Conservation (phyloP, 768 basidiomycete species). For the Calocybe gangraenosa region DNA sequence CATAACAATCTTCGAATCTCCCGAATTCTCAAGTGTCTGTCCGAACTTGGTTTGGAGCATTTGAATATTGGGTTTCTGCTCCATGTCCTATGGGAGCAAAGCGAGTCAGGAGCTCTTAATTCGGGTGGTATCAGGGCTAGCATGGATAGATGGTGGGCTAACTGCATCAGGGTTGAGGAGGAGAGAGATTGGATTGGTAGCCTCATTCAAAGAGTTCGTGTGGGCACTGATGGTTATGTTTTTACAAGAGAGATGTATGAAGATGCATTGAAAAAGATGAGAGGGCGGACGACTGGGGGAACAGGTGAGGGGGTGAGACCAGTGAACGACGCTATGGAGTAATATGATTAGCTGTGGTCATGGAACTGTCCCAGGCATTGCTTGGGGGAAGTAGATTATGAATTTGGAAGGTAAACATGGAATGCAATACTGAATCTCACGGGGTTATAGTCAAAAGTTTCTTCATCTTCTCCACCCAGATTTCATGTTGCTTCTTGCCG, state of each 20-base stretch:
- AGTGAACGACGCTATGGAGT: background rate
- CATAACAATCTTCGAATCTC: slow-evolving; percentile 79
- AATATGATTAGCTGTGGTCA: too few species aligned
- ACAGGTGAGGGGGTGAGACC: slow-evolving; percentile 1
- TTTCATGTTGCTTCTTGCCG: slow-evolving; percentile 38
- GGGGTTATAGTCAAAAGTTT: slow-evolving; percentile 22
- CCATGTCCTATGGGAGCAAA: slow-evolving; percentile 67
- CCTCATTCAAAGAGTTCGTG: slow-evolving; percentile 48
- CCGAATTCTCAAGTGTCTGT: slow-evolving; percentile 71
- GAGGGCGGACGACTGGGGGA: slow-evolving; percentile 30
- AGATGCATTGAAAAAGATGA: slow-evolving; percentile 37
- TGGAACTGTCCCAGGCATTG: too few species aligned
- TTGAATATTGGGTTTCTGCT: slow-evolving; percentile 65
- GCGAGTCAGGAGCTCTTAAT: slow-evolving; percentile 49
- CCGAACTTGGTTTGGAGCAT: slow-evolving; percentile 63
- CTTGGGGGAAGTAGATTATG: too few species aligned
- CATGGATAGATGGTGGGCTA: slow-evolving; percentile 80
- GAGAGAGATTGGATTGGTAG: slow-evolving; percentile 53
- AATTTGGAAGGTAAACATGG: too few species aligned
- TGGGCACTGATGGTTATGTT: slow-evolving; percentile 30
- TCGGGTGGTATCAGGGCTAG: slow-evolving; percentile 45
- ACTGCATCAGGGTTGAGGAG: slow-evolving; percentile 60
- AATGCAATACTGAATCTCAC: background rate
- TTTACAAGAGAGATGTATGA: slow-evolving; percentile 61
- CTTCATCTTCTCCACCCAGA: slow-evolving; percentile 45